Evolutionary conservation across 257 asterid genomes (phyloP).

Genomic region (Echites panduratus): DNA sequence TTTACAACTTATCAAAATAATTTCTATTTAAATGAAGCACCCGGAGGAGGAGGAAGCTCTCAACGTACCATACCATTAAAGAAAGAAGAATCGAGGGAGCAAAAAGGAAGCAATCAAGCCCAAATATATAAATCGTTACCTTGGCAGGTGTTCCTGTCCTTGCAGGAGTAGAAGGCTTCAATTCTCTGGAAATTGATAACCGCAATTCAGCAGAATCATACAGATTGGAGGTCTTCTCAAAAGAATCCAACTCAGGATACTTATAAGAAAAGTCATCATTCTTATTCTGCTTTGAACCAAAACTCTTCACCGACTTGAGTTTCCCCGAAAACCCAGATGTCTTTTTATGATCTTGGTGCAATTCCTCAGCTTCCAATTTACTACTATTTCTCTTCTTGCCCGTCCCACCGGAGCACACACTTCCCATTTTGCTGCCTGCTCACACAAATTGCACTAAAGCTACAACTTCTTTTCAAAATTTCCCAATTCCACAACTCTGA

Average conservation of each 20-base stretch:
- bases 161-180: constrained; percentile 67
- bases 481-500: constrained; percentile 13
- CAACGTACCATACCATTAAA: not conserved
- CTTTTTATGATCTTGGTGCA: constrained; percentile 43
- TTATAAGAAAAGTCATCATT: constrained; percentile 35
- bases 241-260: constrained; percentile 47
- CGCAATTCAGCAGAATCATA: constrained; percentile 76
- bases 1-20: not conserved
- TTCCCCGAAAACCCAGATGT: constrained; percentile 72
- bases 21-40: not conserved
- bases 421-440: constrained; percentile 62
- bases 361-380: constrained; percentile 33
- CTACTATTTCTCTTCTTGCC: constrained; percentile 31
- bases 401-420: constrained; percentile 76
- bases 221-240: constrained; percentile 50
- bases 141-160: constrained; percentile 41
- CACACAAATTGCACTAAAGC: constrained; percentile 14
- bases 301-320: constrained; percentile 44
- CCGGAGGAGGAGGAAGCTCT: not conserved
- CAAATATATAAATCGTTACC: constrained; percentile 38
- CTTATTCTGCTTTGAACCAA: constrained; percentile 42
- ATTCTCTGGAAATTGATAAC: constrained; percentile 54
- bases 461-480: constrained; percentile 21
- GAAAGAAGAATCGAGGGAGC: not conserved
- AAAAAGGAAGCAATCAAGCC: not conserved